A percentile compares a stretch with the other conserved stretches of the same genome.
Conservation (phyloP, 495 filamentous ascomycete genomes). For the Xylaria venustula region DNA sequence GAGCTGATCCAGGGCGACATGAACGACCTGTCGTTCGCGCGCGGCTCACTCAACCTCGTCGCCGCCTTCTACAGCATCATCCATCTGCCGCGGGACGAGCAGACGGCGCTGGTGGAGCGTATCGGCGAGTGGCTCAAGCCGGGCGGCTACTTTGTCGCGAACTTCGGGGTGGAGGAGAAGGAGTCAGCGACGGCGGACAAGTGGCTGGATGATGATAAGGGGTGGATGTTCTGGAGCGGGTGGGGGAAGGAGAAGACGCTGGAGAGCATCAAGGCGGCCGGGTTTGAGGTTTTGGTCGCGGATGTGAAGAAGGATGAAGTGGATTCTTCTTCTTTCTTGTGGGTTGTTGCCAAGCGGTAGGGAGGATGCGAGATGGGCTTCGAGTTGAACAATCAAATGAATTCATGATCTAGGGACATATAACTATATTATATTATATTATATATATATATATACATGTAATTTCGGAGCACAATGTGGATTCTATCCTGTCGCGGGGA, state of each 20-base stretch:
- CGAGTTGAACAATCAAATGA: no score
- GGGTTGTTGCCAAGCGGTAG: slow-evolving; percentile 31
- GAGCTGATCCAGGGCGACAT: slow-evolving; percentile 32
- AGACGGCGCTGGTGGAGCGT: slow-evolving; percentile 29
- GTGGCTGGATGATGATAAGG: slow-evolving; percentile 31
- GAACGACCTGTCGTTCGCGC: slow-evolving; percentile 25
- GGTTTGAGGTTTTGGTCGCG: slow-evolving; percentile 25
- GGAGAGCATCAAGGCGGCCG: slow-evolving; percentile 20
- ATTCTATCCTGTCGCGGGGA: no score
- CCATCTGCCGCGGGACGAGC: slow-evolving; percentile 38
- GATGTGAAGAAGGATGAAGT: slow-evolving; percentile 24
- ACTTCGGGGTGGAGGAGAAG: slow-evolving; percentile 25
- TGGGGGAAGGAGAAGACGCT: slow-evolving; percentile 31
- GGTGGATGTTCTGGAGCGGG: slow-evolving; percentile 40
- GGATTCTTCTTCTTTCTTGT: slow-evolving; percentile 25
- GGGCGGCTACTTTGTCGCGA: slow-evolving; percentile 32
- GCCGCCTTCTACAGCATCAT: slow-evolving; percentile 34
- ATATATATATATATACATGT: no score
- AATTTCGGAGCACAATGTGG: no score
- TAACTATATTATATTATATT: no score
- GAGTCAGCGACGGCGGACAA: slow-evolving; percentile 19
- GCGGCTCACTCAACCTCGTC: slow-evolving; percentile 26
- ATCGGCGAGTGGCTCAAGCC: slow-evolving; percentile 31
- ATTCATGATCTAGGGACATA: no score
- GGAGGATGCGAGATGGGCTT: background rate